These are phyloP conservation scores for Teratosphaeria pseudoeucalypti DNA, from an alignment of 2,329 filamentous ascomycete genomes.

Conservation along the genomic window DNA sequence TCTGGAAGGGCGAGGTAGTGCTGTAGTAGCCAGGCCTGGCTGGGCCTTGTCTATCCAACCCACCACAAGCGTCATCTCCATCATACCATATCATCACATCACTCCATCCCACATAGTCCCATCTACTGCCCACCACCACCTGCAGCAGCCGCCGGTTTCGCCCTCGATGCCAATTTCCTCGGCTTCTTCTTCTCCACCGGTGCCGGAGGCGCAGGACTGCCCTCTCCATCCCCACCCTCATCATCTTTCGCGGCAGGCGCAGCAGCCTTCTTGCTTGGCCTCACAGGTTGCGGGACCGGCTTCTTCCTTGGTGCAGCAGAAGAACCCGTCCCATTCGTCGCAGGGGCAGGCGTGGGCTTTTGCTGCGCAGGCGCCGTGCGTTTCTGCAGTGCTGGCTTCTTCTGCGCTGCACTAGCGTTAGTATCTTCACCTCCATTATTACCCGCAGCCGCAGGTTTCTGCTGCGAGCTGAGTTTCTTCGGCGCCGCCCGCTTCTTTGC, in stretches of 20 bases:
- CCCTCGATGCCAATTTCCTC: slow-evolving; percentile 13
- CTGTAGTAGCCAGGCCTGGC: too few relatives aligned
- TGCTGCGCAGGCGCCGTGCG: slow-evolving; percentile 7
- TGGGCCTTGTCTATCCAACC: not conserved
- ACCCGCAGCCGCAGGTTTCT: slow-evolving; percentile 2
- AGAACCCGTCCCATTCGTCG: slow-evolving; percentile 1
- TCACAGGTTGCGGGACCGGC: slow-evolving; percentile 11
- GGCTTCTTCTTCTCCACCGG: slow-evolving; percentile 23
- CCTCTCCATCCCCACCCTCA: slow-evolving; percentile 4
- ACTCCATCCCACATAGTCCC: not conserved
- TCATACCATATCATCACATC: not conserved
- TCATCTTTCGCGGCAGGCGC: not conserved
- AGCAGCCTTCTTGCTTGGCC: slow-evolving; percentile 6
- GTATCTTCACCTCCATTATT: slow-evolving; percentile 3
- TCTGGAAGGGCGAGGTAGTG: not conserved
- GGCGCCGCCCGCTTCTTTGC: slow-evolving; percentile 14
- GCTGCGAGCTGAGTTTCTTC: slow-evolving; percentile 8
- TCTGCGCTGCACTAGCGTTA: not conserved
- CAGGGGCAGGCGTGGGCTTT: not conserved
- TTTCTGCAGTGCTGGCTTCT: slow-evolving; percentile 6
- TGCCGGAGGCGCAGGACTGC: slow-evolving; percentile 3
- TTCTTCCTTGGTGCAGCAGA: slow-evolving; percentile 3
- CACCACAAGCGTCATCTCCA: not conserved
- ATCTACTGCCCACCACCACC: not conserved
- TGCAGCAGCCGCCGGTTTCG: slow-evolving; percentile 4